phyloP scores from a whole-genome alignment of 108 stramenopile species.

The Fragilariopsis cylindrus region DNA sequence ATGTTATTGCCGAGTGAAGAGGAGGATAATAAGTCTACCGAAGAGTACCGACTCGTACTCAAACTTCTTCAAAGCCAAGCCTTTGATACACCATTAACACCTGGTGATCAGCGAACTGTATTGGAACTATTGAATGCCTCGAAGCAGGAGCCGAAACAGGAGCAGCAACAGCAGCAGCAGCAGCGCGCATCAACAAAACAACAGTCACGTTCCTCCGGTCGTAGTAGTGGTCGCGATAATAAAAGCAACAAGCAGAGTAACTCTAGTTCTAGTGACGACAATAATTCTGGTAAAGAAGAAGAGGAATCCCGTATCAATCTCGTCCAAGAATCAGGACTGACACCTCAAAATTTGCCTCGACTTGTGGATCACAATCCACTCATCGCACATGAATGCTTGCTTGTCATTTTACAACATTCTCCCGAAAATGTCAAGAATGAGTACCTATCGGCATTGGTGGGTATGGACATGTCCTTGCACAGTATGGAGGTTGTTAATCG shows the following conservation, averaged over 20 bases:
- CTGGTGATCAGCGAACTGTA: conserved; percentile 61
- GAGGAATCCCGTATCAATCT: conserved; percentile 45
- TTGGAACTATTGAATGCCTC: conserved; percentile 49
- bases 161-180: background rate
- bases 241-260: conserved; percentile 22
- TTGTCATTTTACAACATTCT: conserved; percentile 68
- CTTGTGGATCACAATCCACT: conserved; percentile 97
- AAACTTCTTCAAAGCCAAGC: conserved; percentile 58
- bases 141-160: conserved; percentile 8
- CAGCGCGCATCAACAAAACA: conserved; percentile 4
- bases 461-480: conserved; percentile 98
- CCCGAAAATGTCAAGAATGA: conserved; percentile 64
- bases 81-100: conserved; percentile 61
- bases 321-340: conserved; percentile 77
- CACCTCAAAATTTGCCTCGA: conserved; percentile 86
- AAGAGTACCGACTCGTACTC: conserved; percentile 51
- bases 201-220: background rate
- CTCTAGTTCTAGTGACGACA: conserved; percentile 13
- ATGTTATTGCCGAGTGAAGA: conserved; percentile 53
- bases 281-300: conserved; percentile 14
- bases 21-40: conserved; percentile 26
- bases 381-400: conserved; percentile 90
- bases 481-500: conserved; percentile 97
- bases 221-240: background rate
- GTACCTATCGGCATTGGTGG: conserved; percentile 89